phyloP scores from a whole-genome alignment of 225 moss, liverwort and hornwort species.

The Physcomitrium patens region DNA sequence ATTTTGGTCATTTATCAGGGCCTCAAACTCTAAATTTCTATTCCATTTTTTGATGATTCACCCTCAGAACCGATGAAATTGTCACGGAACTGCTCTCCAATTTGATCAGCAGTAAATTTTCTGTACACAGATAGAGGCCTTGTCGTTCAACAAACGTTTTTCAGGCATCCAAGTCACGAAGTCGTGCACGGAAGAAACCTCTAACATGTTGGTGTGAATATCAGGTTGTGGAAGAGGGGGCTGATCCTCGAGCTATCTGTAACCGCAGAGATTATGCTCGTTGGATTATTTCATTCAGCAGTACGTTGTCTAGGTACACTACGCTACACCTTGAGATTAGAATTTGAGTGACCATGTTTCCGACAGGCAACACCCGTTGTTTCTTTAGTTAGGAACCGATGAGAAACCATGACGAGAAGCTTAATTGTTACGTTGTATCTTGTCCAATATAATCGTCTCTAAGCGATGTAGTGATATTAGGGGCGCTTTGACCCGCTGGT shows the following conservation, averaged over 20 bases:
- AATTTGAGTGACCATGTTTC: constrained; percentile 14
- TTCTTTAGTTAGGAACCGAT: neutral
- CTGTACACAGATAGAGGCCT: too few species aligned
- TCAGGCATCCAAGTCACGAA: neutral
- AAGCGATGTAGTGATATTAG: neutral
- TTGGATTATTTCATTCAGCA: constrained; percentile 42
- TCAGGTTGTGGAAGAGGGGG: constrained; percentile 75
- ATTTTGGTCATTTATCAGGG: constrained; percentile 9
- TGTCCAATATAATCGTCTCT: neutral
- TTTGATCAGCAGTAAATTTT: neutral
- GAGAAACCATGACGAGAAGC: constrained; percentile 1
- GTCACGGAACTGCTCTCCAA: neutral
- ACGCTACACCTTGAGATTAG: neutral
- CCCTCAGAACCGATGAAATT: neutral
- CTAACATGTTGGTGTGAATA: constrained; percentile 19
- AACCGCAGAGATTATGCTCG: constrained; percentile 52
- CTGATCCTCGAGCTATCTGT: constrained; percentile 47
- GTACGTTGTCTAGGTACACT: constrained; percentile 34
- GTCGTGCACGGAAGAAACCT: neutral
- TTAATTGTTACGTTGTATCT: neutral
- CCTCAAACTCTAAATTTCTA: neutral
- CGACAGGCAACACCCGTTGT: neutral
- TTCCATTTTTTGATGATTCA: constrained; percentile 11
- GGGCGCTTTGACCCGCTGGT: constrained; percentile 17
- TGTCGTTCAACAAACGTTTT: neutral